Conservation (phyloP, 768 basidiomycete genomes). For the Sarcomyxa edulis region DNA sequence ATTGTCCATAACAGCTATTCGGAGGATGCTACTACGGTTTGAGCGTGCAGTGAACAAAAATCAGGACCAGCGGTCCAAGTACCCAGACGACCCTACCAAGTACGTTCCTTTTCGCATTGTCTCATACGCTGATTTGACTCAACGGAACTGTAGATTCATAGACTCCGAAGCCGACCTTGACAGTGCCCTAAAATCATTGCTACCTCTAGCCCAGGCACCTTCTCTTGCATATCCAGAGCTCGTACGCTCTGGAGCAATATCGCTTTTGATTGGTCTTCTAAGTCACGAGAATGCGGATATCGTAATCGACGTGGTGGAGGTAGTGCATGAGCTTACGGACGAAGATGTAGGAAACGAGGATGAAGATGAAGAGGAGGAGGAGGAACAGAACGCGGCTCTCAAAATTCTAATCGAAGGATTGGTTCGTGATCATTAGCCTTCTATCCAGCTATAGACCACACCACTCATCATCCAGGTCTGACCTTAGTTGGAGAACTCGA, state of each 20-base stretch:
- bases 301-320: slow-evolving; percentile 90
- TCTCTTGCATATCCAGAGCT: slow-evolving; percentile 86
- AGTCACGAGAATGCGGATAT: slow-evolving; percentile 97
- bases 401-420: slow-evolving; percentile 71
- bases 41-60: slow-evolving; percentile 93
- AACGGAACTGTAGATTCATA: slow-evolving; percentile 81
- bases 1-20: slow-evolving; percentile 64
- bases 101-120: slow-evolving; percentile 20
- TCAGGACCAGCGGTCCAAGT: slow-evolving; percentile 94
- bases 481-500: slow-evolving; percentile 70
- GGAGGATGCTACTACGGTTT: slow-evolving; percentile 71
- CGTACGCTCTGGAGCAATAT: slow-evolving; percentile 66
- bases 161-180: slow-evolving; percentile 98
- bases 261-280: slow-evolving; percentile 75
- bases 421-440: slow-evolving; percentile 40
- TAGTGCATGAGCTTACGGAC: slow-evolving; percentile 92
- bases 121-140: slow-evolving; percentile 4
- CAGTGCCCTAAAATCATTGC: slow-evolving; percentile 73
- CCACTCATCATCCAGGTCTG: too few relatives aligned
- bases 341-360: slow-evolving; percentile 87
- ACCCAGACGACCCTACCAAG: slow-evolving; percentile 90
- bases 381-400: slow-evolving; percentile 56
- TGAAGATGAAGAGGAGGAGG: slow-evolving; percentile 60
- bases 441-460: slow-evolving; percentile 7
- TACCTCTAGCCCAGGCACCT: slow-evolving; percentile 87